Base-by-base conservation (phyloP, 306 rosid genomes). In the Benincasa hispida region DNA sequence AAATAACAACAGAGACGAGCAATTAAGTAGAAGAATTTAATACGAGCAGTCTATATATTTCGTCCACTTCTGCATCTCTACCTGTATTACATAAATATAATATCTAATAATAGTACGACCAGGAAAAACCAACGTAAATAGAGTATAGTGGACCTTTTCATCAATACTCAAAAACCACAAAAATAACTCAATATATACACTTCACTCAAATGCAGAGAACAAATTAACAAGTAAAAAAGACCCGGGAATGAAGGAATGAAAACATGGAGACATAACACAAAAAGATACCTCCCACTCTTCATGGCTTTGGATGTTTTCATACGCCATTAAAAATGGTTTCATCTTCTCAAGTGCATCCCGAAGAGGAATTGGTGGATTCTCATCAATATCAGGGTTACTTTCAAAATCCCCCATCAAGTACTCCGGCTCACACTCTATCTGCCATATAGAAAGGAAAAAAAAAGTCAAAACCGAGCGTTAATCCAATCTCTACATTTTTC, bases 351-450 rank as follows among this genome's bases (percentile, higher is more conserved):
- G 94, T 27, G 93, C 91, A 69, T 93, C 97, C 42, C 89, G 86
- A 13, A 93, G 94, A 55, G 94, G 84, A 45, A 91, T 85, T 41
- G 97, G 97, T 13, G 91, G 94, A 62, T 88, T 87, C 80, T 93
- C 98, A 78, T 91, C 96, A 74, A 90, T 86, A 80, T 91, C 98
- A 4, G 97, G 98, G 77, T 93, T 93, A 45, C 77, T 70, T 61
- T 90, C 91, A 84, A 91, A 88, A 24, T 93, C 96, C 13, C 91
- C 98, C 89, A 93, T 82, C 77, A 84, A 62, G 83, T 85, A 94
- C 82, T 91, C 98, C 5, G 93, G 96, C 79, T 94, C 98, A 82
- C 81, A 91, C 86, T 94, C 98, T 21, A 94, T 86, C 98, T 94
- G 91, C 86, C 82, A 81, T 72, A 66, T 76, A 76, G 19, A 81